Evolutionary conservation across 441 rosid species (phyloP), one percentile per base, ranked within the genome.

Genomic region (Gossypium gossypioides): DNA sequence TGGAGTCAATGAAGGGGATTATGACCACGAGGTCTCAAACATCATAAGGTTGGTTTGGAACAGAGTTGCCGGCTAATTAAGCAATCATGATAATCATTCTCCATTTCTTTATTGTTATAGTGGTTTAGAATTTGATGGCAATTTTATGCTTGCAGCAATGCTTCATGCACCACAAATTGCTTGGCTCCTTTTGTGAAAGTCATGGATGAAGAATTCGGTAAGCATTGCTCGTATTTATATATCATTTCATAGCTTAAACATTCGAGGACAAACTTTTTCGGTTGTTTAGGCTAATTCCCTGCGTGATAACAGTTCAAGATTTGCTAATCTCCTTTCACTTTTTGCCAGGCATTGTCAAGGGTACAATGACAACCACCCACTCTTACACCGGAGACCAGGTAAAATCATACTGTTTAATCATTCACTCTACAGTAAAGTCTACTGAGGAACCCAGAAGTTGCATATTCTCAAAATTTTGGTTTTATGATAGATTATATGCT

Each of bases 371-470:
- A 71, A 94, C 99, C 21, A 94, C 99, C 27, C 98, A 94, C 79
- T 94, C 99, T 73, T 94, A 92, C 88, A 94, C 97, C 0, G 97
- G 99, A 21, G 99, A 94, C 85, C 99, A 92, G 92, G 97, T 93
- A 84, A 50, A 50, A 76, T 15, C 56, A 13, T 21, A 44, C 46
- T 25, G 37, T 7, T 13, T 13, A 64, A 37, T 18, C 51, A 37
- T 37, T 18, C 27, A 37, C 50, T 60, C 21, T 16, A 50, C 19
- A 50, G 19, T n/a, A n/a, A 3, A 16, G 56, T 51, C 44, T 22
- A 24, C 55, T 19, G 70, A 6, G 3, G 40, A 12, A n/a, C 70
- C 25, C 37, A 44, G 3, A 63, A 34, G 50, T 18, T 32, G 13
- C 22, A 34, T 16, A 8, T 16, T 34, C 48, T 32, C 48, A 22